Conservation (phyloP, 108 stramenopile genomes). For the Cylindrotheca fusiformis region DNA sequence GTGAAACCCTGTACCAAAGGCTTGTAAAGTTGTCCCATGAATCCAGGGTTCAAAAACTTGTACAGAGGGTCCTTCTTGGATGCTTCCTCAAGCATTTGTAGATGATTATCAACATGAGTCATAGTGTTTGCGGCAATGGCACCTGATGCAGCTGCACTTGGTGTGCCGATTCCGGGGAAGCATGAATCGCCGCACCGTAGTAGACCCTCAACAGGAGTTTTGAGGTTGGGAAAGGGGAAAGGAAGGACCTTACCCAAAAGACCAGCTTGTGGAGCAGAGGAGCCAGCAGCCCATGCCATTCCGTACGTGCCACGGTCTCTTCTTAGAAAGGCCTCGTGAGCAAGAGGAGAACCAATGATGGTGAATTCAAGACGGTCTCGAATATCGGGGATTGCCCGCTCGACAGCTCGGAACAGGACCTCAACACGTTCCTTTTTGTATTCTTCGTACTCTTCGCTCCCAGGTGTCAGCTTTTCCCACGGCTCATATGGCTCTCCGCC, state of each 20-base stretch:
- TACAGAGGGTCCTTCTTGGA: slow-evolving; percentile 80
- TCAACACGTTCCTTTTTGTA: slow-evolving; percentile 91
- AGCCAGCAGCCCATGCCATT: slow-evolving; percentile 93
- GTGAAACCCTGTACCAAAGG: slow-evolving; percentile 77
- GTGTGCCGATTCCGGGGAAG: slow-evolving; percentile 94
- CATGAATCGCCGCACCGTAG: slow-evolving; percentile 92
- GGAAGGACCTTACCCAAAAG: slow-evolving; percentile 67
- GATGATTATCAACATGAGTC: slow-evolving; percentile 79
- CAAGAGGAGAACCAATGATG: slow-evolving; percentile 90
- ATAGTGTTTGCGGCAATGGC: slow-evolving; percentile 88
- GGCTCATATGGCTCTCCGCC: slow-evolving; percentile 94
- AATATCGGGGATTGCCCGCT: slow-evolving; percentile 91
- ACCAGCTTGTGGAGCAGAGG: slow-evolving; percentile 87
- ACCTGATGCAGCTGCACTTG: slow-evolving; percentile 92
- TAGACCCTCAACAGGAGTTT: slow-evolving; percentile 89
- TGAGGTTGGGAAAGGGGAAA: slow-evolving; percentile 90
- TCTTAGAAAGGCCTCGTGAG: slow-evolving; percentile 93
- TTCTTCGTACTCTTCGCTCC: slow-evolving; percentile 83
- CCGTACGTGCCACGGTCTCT: slow-evolving; percentile 91
- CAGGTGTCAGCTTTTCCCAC: slow-evolving; percentile 90
- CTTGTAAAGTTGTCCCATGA: slow-evolving; percentile 76
- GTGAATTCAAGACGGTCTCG: slow-evolving; percentile 87
- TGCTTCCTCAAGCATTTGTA: slow-evolving; percentile 77
- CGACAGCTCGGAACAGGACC: slow-evolving; percentile 87
- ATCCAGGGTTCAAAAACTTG: slow-evolving; percentile 85